Percentiles rank a stretch among this genome's conserved stretches.
Evolutionary conservation across 257 asterid genomes (phyloP).

Genomic region (Forsythia suspensa): DNA sequence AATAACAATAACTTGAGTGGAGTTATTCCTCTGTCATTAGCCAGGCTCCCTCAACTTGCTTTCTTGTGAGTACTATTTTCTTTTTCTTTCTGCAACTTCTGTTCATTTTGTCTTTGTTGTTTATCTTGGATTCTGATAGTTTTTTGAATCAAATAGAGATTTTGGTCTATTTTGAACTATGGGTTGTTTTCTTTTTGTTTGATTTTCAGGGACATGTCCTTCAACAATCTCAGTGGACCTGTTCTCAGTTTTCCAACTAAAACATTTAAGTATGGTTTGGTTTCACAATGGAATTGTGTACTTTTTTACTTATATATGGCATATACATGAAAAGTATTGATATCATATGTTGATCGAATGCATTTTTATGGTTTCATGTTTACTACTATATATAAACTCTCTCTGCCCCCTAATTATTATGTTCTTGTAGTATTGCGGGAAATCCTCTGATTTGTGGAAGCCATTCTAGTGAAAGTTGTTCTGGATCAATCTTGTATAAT

Average conservation of each 20-base stretch:
- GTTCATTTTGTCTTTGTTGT: slow-evolving; percentile 17
- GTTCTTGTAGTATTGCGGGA: slow-evolving; percentile 56
- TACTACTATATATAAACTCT: not conserved
- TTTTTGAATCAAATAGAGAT: slow-evolving; percentile 17
- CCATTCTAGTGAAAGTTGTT: slow-evolving; percentile 63
- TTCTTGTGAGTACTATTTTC: slow-evolving; percentile 77
- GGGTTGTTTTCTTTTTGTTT: slow-evolving; percentile 21
- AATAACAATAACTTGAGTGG: slow-evolving; percentile 95
- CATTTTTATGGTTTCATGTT: slow-evolving; percentile 10
- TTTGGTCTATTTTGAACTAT: slow-evolving; percentile 24
- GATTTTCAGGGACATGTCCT: slow-evolving; percentile 87
- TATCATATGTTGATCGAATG: not conserved
- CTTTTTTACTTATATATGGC: not conserved
- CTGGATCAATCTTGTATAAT: slow-evolving; percentile 46
- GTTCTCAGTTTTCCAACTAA: slow-evolving; percentile 75
- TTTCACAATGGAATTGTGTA: slow-evolving; percentile 21
- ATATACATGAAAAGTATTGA: too few relatives aligned
- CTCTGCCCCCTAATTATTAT: not conserved
- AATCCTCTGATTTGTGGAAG: slow-evolving; percentile 80
- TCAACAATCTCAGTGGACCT: slow-evolving; percentile 90
- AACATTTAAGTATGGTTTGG: slow-evolving; percentile 66
- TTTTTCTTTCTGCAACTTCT: slow-evolving; percentile 9
- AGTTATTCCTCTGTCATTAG: slow-evolving; percentile 70
- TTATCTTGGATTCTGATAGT: not conserved
- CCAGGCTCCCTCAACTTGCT: slow-evolving; percentile 85